phyloP scores from a whole-genome alignment of 2,329 filamentous ascomycete genomes.

The Xylariomycetidae sp. region DNA sequence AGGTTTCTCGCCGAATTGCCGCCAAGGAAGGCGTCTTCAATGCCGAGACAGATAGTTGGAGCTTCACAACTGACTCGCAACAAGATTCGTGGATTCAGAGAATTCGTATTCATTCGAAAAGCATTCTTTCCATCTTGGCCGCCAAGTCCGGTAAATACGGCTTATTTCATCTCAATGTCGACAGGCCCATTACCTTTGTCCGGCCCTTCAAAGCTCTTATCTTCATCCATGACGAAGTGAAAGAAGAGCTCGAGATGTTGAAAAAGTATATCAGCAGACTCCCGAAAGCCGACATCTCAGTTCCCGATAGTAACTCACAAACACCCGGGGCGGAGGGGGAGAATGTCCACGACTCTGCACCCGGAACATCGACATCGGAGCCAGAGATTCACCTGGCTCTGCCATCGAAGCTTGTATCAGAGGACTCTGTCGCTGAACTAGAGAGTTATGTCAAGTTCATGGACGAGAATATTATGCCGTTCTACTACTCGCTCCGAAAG shows the following conservation, averaged over 20 bases:
- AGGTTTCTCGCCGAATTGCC: neutral
- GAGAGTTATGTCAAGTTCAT: slow-evolving; percentile 41
- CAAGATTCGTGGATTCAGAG: neutral
- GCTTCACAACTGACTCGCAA: neutral
- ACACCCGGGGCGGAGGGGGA: slow-evolving; percentile 4
- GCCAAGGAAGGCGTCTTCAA: neutral
- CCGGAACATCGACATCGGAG: slow-evolving; percentile 28
- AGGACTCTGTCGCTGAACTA: slow-evolving; percentile 32
- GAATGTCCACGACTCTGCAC: slow-evolving; percentile 31
- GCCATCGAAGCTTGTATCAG: slow-evolving; percentile 32
- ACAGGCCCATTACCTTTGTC: slow-evolving; percentile 35
- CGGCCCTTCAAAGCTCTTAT: slow-evolving; percentile 36
- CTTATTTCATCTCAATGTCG: no score
- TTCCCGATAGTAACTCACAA: slow-evolving; percentile 7
- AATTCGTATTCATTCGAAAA: neutral
- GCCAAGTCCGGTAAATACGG: neutral
- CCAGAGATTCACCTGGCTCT: slow-evolving; percentile 32
- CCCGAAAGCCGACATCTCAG: slow-evolving; percentile 24
- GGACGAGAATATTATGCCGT: slow-evolving; percentile 35
- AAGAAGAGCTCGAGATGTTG: slow-evolving; percentile 26
- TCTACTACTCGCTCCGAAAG: slow-evolving; percentile 22
- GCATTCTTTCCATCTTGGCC: neutral
- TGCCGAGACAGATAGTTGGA: no score
- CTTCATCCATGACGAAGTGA: slow-evolving; percentile 37
- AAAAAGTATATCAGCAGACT: slow-evolving; percentile 13